Evolutionary conservation across 2,329 filamentous ascomycete genomes (phyloP), one percentile per base, ranked within the genome.

Genomic region (Cyclaneusma minus): DNA sequence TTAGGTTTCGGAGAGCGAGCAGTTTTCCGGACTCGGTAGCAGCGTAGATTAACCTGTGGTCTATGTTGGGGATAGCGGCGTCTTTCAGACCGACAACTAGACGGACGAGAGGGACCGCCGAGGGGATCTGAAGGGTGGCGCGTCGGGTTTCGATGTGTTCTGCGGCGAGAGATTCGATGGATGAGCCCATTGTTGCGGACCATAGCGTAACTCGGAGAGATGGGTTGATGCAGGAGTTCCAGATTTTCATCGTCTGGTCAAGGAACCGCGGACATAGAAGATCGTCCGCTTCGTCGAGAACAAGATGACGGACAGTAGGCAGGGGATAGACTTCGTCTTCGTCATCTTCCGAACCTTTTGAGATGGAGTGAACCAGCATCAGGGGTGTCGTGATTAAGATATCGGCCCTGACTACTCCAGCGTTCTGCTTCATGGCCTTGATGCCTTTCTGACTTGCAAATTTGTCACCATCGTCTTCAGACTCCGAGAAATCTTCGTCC

Each of bases 111-210:
- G 62, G 72, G 34, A 54, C 60, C 15, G 45, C 44, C 8, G 39
- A 35, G 20, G 18, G 42, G 36, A 37, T 45, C 4, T 12, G 38
- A 38, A 62, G 52, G 19, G 34, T 45, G 21, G 51, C 46, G 26
- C 51, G 62, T 18, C 73, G 63, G 6, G 60, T 53, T 20, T 61
- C 55, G 26, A 89, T 65, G 9, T 74, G 76, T n/a, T 69, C 66
- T 5, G 66, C 66, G 24, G 82, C 68, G 6, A 94, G 59, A 12
- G 73, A 62, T 54, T 98, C 89, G 21, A 95, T 80, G 40, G 77
- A 89, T 10, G 87, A 93, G 3, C 81, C 83, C 75, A 98, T 94
- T 0, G 89, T 98, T 9, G 89, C 89, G 9, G 89, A 95, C 84
- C 87, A 98, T 33, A 92, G 73, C 7, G 79, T 82, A 3, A 83